Evolutionary conservation across 768 basidiomycete genomes (phyloP).

Genomic region (Crassisporium funariophilum): DNA sequence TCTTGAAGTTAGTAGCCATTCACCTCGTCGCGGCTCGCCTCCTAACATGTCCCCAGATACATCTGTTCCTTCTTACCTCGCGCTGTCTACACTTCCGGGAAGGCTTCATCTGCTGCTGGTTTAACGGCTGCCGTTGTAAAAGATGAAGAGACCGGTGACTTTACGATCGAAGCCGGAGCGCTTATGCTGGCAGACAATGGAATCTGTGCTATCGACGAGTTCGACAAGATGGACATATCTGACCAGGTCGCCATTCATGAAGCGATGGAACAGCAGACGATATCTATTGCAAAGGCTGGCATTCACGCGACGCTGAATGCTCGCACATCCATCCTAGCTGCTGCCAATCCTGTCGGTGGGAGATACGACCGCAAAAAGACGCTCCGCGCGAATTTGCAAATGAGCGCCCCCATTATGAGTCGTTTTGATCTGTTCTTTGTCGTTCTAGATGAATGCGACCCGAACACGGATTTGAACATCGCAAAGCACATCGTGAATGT

Average conservation of each 20-base stretch:
- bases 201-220: slow-evolving; percentile 99
- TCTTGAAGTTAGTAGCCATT: slow-evolving; percentile 78
- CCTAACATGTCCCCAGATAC: slow-evolving; percentile 58
- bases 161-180: slow-evolving; percentile 98
- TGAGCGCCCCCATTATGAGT: slow-evolving; percentile 99
- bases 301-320: slow-evolving; percentile 99
- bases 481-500: slow-evolving; percentile 98
- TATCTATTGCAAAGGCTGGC: slow-evolving; percentile 98
- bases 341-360: slow-evolving; percentile 97
- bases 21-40: not conserved
- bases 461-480: slow-evolving; percentile 88
- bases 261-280: slow-evolving; percentile 99
- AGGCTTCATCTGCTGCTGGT: slow-evolving; percentile 98
- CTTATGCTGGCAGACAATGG: slow-evolving; percentile 99
- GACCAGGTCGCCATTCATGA: slow-evolving; percentile 99
- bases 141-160: slow-evolving; percentile 98
- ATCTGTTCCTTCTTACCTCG: slow-evolving; percentile 97
- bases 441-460: slow-evolving; percentile 95
- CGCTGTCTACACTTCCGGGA: slow-evolving; percentile 98
- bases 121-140: slow-evolving; percentile 97
- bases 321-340: slow-evolving; percentile 95
- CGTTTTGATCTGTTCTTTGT: slow-evolving; percentile 98
- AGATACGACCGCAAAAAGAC: slow-evolving; percentile 95
- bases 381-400: slow-evolving; percentile 89
- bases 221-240: slow-evolving; percentile 99